Percentiles rank a stretch among this genome's conserved stretches.
phyloP scores from a whole-genome alignment of 805 yeast genomes.

The Ogataea salicorniae region DNA sequence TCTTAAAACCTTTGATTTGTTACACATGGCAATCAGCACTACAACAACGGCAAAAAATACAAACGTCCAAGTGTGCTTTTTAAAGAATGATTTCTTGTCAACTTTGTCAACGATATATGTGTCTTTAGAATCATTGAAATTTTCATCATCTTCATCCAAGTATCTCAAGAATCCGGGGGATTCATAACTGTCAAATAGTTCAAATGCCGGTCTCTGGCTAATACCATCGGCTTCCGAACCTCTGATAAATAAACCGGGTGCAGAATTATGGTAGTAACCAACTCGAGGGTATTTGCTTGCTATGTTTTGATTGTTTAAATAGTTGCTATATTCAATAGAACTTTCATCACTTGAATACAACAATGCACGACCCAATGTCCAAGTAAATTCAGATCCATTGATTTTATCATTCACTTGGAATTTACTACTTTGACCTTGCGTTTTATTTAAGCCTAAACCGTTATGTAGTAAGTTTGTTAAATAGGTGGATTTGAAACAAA shows the following conservation, averaged over 20 bases:
- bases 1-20: constrained; percentile 16
- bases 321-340: constrained; percentile 36
- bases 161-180: constrained; percentile 17
- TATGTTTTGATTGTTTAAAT: constrained; percentile 16
- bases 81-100: constrained; percentile 32
- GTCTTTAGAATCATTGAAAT: constrained; percentile 29
- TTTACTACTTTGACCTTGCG: constrained; percentile 37
- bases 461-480: constrained; percentile 51
- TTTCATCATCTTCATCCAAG: constrained; percentile 28
- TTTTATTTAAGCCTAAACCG: constrained; percentile 55
- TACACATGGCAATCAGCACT: constrained; percentile 6
- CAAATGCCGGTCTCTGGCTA: constrained; percentile 38
- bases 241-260: constrained; percentile 40
- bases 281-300: constrained; percentile 17
- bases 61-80: constrained; percentile 11
- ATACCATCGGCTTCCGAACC: constrained; percentile 50
- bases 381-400: constrained; percentile 77
- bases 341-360: constrained; percentile 54
- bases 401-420: constrained; percentile 53
- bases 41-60: constrained; percentile 4
- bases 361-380: constrained; percentile 85
- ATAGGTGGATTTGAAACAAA: constrained; percentile 63
- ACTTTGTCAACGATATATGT: constrained; percentile 38
- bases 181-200: constrained; percentile 16
- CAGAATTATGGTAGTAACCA: constrained; percentile 47